Conservation (phyloP, 169 alveolate genomes). For the Cryptosporidium ryanae region DNA sequence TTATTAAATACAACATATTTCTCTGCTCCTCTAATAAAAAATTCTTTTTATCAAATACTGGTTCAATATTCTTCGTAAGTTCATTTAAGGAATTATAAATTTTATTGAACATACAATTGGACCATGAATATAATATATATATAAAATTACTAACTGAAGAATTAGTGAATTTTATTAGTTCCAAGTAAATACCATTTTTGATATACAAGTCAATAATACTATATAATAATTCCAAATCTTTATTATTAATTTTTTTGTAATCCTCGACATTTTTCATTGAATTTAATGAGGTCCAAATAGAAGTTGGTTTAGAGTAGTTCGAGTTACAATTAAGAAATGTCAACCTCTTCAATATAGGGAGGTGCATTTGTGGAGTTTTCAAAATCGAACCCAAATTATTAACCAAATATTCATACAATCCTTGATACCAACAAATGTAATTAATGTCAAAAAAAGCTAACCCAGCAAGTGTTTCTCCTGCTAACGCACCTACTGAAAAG, state of each 20-base stretch:
- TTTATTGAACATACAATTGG: conserved; percentile 6
- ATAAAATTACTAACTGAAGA: conserved; percentile 8
- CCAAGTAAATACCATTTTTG: conserved; percentile 29
- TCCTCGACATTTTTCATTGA: conserved; percentile 5
- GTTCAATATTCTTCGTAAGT: conserved; percentile 10
- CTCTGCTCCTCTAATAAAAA: conserved; percentile 7
- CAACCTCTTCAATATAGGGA: conserved; percentile 17
- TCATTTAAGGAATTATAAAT: neutral
- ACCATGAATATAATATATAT: conserved; percentile 46
- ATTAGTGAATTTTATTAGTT: neutral
- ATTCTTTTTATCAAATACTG: neutral
- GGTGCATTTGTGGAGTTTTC: conserved; percentile 62
- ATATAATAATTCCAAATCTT: conserved; percentile 21
- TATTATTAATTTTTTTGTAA: neutral
- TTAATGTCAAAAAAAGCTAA: neutral
- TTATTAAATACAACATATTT: too few relatives aligned
- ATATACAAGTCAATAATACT: conserved; percentile 28
- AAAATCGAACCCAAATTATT: conserved; percentile 21
- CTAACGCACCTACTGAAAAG: conserved; percentile 4
- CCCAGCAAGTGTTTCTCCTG: neutral
- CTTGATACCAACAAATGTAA: conserved; percentile 69
- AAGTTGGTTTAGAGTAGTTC: conserved; percentile 44
- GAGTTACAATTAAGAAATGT: conserved; percentile 11
- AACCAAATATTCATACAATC: conserved; percentile 21
- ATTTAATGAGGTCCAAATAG: conserved; percentile 38